Evolutionary conservation across 1,139 yeast species (phyloP).

Genomic region (Geotrichum citri-aurantii): DNA sequence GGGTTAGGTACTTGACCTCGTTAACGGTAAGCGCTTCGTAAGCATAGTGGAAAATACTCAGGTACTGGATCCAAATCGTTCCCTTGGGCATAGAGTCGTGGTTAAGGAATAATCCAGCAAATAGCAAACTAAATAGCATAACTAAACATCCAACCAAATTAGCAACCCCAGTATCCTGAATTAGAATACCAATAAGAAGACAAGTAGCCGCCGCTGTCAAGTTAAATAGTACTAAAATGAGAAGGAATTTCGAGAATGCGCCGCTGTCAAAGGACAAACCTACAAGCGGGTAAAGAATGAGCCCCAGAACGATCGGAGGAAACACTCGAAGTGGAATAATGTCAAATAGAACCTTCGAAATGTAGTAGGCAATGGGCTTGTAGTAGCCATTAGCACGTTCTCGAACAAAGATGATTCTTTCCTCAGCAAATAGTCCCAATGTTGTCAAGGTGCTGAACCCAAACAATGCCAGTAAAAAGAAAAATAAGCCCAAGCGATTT

Average conservation of each 20-base stretch:
- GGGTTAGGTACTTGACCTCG: conserved; percentile 82
- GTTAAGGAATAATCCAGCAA: conserved; percentile 90
- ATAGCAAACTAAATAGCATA: conserved; percentile 73
- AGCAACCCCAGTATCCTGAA: conserved; percentile 90
- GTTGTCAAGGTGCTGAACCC: conserved; percentile 94
- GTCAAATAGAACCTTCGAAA: conserved; percentile 83
- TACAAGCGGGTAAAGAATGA: conserved; percentile 85
- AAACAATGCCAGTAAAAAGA: conserved; percentile 81
- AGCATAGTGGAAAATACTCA: conserved; percentile 91
- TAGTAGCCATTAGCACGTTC: conserved; percentile 95
- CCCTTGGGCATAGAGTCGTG: conserved; percentile 67
- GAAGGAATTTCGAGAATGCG: conserved; percentile 67
- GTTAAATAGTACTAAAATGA: conserved; percentile 73
- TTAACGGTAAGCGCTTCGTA: conserved; percentile 88
- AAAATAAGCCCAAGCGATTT: conserved; percentile 86
- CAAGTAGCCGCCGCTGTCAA: conserved; percentile 81
- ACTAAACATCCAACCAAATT: conserved; percentile 82
- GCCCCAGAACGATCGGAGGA: conserved; percentile 79
- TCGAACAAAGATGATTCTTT: conserved; percentile 79
- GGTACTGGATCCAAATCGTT: conserved; percentile 72
- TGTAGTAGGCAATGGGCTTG: conserved; percentile 75
- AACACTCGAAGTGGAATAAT: conserved; percentile 81
- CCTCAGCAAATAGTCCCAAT: conserved; percentile 78
- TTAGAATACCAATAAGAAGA: conserved; percentile 75
- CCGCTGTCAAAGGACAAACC: conserved; percentile 76